Percentiles rank a stretch among this genome's conserved stretches.
Evolutionary conservation across 73 alveolate genomes (phyloP).

Genomic region (Effrenium voratum): DNA sequence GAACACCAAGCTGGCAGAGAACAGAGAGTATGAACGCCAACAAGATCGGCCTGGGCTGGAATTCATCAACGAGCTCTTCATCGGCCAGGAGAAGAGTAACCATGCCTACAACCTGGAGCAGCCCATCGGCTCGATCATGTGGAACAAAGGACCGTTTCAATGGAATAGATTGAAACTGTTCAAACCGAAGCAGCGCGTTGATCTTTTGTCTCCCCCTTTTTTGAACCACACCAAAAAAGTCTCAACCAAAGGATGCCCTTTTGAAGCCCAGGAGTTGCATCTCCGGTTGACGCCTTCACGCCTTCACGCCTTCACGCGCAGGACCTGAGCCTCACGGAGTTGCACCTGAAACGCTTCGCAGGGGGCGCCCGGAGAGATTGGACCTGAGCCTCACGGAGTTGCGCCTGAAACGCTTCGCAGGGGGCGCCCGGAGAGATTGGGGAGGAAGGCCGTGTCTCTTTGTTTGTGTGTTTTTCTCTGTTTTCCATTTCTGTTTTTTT

Average conservation of each 20-base stretch:
- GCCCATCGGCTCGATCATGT: neutral
- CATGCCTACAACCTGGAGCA: neutral
- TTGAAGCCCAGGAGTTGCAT: neutral
- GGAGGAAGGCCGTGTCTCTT: too few species aligned
- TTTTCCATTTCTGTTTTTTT: too few species aligned
- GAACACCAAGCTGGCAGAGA: neutral
- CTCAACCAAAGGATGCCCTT: too few species aligned
- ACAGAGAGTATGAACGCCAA: neutral
- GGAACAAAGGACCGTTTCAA: neutral
- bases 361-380: too few species aligned
- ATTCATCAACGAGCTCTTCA: neutral
- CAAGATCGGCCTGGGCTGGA: neutral
- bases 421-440: too few species aligned
- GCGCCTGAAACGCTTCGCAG: too few species aligned
- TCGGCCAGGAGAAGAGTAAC: neutral
- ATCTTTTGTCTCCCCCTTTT: neutral
- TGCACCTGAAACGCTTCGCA: too few species aligned
- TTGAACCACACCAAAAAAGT: neutral
- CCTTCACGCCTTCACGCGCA: neutral
- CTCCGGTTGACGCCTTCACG: neutral
- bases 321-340: too few species aligned
- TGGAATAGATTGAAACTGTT: too few species aligned
- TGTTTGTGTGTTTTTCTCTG: too few species aligned
- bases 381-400: too few species aligned
- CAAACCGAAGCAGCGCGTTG: neutral